phyloP scores from a whole-genome alignment of 495 filamentous ascomycete genomes.

The Penicillium waksmanii region DNA sequence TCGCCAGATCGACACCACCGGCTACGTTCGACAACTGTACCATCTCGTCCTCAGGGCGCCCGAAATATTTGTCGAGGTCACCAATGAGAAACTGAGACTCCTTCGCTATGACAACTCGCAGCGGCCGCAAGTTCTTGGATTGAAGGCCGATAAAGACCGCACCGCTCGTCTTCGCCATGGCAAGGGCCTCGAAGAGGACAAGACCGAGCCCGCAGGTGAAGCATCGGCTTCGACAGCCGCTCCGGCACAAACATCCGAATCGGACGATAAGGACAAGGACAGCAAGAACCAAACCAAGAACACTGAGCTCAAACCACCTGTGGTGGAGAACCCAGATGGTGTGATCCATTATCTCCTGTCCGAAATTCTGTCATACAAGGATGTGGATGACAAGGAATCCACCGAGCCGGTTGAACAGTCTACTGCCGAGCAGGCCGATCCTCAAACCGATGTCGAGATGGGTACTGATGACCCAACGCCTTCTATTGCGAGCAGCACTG shows the following conservation, averaged over 20 bases:
- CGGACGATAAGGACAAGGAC: conserved; percentile 53
- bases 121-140: conserved; percentile 59
- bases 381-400: conserved; percentile 81
- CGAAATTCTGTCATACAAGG: conserved; percentile 88
- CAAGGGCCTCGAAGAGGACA: conserved; percentile 24
- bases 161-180: conserved; percentile 32
- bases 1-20: conserved; percentile 67
- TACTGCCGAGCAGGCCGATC: conserved; percentile 29
- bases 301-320: conserved; percentile 75
- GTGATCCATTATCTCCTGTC: conserved; percentile 96
- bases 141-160: conserved; percentile 57
- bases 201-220: conserved; percentile 34
- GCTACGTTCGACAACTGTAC: conserved; percentile 76
- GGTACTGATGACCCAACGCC: conserved; percentile 42
- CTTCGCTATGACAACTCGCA: conserved; percentile 60
- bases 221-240: conserved; percentile 22
- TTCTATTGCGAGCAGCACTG: conserved; percentile 39
- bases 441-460: conserved; percentile 58
- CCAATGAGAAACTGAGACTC: conserved; percentile 81
- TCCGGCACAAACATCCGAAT: conserved; percentile 17
- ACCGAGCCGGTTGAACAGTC: conserved; percentile 53
- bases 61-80: conserved; percentile 87
- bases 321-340: conserved; percentile 91
- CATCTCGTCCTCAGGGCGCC: conserved; percentile 84
- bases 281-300: conserved; percentile 67